A percentile compares a stretch with the other conserved stretches of the same genome.
phyloP scores from a whole-genome alignment of 1,284 basidiomycete genomes.

The Tilletia horrida region DNA sequence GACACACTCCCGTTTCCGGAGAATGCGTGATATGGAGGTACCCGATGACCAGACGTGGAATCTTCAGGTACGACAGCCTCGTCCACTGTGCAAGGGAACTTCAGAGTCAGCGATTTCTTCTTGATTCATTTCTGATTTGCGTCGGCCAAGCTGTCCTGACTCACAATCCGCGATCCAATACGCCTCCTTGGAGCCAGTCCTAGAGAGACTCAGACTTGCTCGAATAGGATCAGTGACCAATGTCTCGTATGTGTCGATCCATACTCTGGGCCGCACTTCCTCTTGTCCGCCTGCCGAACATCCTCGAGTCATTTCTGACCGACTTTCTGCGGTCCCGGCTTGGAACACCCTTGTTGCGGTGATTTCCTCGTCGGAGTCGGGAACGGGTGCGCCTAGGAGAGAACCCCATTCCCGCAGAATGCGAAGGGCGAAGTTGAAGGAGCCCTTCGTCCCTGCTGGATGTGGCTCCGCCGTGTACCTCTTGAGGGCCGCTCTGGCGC shows the following conservation, averaged over 20 bases:
- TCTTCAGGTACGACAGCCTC: constrained; percentile 57
- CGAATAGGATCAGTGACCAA: constrained; percentile 47
- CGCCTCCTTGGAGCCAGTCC: constrained; percentile 46
- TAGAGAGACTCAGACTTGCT: constrained; percentile 15
- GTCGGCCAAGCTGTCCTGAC: constrained; percentile 60
- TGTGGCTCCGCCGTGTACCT: constrained; percentile 42
- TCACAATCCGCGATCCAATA: constrained; percentile 52
- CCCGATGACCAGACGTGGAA: constrained; percentile 57
- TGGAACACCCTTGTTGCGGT: constrained; percentile 35
- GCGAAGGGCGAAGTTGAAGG: constrained; percentile 38
- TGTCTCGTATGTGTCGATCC: constrained; percentile 51
- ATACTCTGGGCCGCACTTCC: constrained; percentile 30
- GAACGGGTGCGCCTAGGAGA: constrained; percentile 35
- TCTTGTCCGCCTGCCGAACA: background rate
- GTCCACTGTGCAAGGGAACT: constrained; percentile 46
- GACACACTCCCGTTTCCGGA: constrained; percentile 51
- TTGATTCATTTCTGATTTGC: too few species aligned
- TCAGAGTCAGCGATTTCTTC: constrained; percentile 45
- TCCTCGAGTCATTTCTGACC: constrained; percentile 29
- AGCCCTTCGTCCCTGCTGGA: constrained; percentile 39
- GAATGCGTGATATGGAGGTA: constrained; percentile 57
- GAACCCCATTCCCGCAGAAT: constrained; percentile 44
- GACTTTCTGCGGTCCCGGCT: constrained; percentile 38
- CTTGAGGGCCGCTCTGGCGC: background rate
- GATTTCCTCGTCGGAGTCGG: constrained; percentile 24